A percentile compares a stretch with the other conserved stretches of the same genome.
Conservation (phyloP, 2,329 filamentous ascomycete species). For the Aspergillus sclerotialis region DNA sequence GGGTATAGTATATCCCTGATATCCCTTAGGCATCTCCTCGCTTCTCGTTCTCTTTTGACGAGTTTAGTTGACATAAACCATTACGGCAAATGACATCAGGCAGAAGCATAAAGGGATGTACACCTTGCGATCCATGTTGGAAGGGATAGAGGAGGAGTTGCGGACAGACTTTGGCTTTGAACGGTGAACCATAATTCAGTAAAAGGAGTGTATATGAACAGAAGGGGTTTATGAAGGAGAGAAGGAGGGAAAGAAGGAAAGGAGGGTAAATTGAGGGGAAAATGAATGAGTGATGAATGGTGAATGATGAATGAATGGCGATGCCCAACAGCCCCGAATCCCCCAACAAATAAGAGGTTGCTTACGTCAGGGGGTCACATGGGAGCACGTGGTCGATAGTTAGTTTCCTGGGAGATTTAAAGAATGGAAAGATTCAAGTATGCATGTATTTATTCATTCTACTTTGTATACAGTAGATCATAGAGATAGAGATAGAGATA, state of each 20-base stretch:
- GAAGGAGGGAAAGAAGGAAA: slow-evolving; percentile 2
- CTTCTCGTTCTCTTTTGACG: too few species aligned
- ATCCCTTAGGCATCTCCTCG: too few species aligned
- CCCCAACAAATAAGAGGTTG: background rate
- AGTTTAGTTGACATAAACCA: slow-evolving; percentile 29
- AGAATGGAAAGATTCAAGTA: too few species aligned
- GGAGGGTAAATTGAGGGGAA: slow-evolving; percentile 1
- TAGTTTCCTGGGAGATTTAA: too few species aligned
- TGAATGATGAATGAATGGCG: too few species aligned
- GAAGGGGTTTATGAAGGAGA: slow-evolving; percentile 4
- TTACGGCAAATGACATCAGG: slow-evolving; percentile 30
- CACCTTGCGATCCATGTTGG: slow-evolving; percentile 27
- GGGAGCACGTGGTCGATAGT: too few species aligned
- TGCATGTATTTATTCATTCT: background rate
- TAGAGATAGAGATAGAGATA: too few species aligned
- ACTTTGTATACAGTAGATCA: too few species aligned
- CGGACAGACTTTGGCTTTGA: too few species aligned
- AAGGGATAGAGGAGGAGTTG: slow-evolving; percentile 4
- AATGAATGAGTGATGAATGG: background rate
- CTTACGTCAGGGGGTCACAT: too few species aligned
- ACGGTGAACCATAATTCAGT: background rate
- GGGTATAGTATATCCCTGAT: too few species aligned
- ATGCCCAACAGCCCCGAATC: background rate
- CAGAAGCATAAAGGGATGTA: slow-evolving; percentile 32
- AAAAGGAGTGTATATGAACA: too few species aligned